Conservation (phyloP, 768 basidiomycete genomes). For the Suillus clintonianus region DNA sequence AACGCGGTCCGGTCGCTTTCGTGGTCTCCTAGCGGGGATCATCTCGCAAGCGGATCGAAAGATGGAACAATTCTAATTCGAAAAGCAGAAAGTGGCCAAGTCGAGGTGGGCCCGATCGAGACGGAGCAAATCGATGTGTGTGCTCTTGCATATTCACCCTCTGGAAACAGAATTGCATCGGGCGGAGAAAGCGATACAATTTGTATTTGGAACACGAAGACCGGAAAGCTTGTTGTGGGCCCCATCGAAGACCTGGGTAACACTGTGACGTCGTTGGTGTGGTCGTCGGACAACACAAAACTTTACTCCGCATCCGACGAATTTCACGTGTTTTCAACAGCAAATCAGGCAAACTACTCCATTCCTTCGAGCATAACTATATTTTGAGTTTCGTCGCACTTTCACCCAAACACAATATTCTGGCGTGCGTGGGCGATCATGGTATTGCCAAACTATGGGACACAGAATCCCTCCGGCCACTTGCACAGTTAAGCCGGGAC, state of each 20-base stretch:
- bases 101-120: not conserved
- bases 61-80: not conserved
- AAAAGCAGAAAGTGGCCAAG: not conserved
- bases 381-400: not conserved
- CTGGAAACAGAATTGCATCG: not conserved
- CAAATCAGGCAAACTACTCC: not conserved
- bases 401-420: too few relatives aligned
- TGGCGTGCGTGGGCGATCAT: not conserved
- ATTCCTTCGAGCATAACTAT: not conserved
- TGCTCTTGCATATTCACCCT: not conserved
- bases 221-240: not conserved
- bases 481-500: not conserved
- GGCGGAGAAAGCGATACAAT: not conserved
- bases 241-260: not conserved
- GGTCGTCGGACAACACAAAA: not conserved
- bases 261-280: not conserved
- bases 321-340: not conserved
- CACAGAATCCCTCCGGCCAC: not conserved
- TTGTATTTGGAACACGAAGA: not conserved
- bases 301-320: not conserved
- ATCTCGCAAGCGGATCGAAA: too few relatives aligned
- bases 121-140: not conserved
- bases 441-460: not conserved
- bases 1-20: too few relatives aligned
- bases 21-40: too few relatives aligned